phyloP scores from a whole-genome alignment of 495 filamentous ascomycete species.

The Lepraria neglecta region DNA sequence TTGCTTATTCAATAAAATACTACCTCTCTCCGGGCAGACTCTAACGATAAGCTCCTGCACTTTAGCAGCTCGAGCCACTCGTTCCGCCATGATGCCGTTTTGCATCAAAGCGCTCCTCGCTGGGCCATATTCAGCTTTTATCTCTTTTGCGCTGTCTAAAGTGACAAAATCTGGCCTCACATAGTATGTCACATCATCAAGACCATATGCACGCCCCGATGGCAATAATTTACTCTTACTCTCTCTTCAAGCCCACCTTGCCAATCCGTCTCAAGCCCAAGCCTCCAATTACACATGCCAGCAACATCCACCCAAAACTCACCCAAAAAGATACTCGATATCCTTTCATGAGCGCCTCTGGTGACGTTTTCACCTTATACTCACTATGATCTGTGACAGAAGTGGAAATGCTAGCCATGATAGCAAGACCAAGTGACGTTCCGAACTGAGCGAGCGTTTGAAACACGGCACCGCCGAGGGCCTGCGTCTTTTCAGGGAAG shows the following conservation, averaged over 20 bases:
- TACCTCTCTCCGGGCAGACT: too few relatives aligned
- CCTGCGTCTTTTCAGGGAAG: constrained; percentile 52
- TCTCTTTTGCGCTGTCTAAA: too few relatives aligned
- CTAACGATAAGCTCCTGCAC: too few relatives aligned
- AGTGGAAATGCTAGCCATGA: constrained; percentile 51
- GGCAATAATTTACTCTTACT: too few relatives aligned
- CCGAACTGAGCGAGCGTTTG: constrained; percentile 59
- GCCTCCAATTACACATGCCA: constrained; percentile 34
- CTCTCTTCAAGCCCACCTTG: constrained; percentile 29
- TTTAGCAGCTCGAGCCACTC: too few relatives aligned
- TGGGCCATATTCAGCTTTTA: too few relatives aligned
- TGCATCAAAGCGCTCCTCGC: too few relatives aligned
- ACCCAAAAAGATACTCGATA: constrained; percentile 51
- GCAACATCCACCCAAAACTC: constrained; percentile 39
- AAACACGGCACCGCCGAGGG: constrained; percentile 59
- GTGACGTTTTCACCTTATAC: constrained; percentile 24
- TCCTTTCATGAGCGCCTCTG: constrained; percentile 41
- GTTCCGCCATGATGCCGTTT: too few relatives aligned
- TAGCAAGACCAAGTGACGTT: constrained; percentile 50
- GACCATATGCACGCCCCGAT: too few relatives aligned
- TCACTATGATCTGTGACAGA: constrained; percentile 40
- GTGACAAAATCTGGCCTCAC: too few relatives aligned
- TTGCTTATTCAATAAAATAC: not conserved
- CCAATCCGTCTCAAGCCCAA: constrained; percentile 36
- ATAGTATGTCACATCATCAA: too few relatives aligned